Percentiles rank a stretch among this genome's conserved stretches.
Conservation (phyloP, 2,329 filamentous ascomycete genomes). For the Didymella segeticola region DNA sequence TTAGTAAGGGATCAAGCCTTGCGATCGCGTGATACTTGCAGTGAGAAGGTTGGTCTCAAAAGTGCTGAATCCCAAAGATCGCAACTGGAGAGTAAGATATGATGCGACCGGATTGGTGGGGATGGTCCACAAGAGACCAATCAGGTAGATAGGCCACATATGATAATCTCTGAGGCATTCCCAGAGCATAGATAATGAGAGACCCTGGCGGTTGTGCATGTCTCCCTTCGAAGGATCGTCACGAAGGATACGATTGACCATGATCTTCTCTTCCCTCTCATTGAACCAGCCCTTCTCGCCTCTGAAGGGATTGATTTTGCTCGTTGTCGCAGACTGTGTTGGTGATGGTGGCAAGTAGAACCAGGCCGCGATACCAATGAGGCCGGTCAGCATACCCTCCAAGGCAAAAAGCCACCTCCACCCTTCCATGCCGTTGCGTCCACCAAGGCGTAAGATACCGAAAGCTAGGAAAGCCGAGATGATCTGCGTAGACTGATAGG, state of each 20-base stretch:
- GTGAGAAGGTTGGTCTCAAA: slow-evolving; percentile 50
- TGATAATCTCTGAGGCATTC: slow-evolving; percentile 61
- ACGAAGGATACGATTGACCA: slow-evolving; percentile 68
- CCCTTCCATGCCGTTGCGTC: slow-evolving; percentile 58
- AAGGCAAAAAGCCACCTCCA: slow-evolving; percentile 59
- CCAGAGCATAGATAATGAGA: slow-evolving; percentile 58
- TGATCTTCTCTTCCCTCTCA: slow-evolving; percentile 72
- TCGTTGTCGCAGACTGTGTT: slow-evolving; percentile 65
- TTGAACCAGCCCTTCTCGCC: slow-evolving; percentile 71
- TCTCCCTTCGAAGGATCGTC: slow-evolving; percentile 65
- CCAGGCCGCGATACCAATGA: slow-evolving; percentile 47
- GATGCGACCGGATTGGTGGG: slow-evolving; percentile 39
- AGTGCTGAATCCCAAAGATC: slow-evolving; percentile 44
- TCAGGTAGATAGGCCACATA: slow-evolving; percentile 56
- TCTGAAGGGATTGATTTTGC: slow-evolving; percentile 54
- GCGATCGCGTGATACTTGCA: slow-evolving; percentile 17
- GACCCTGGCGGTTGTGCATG: slow-evolving; percentile 66
- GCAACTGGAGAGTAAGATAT: slow-evolving; percentile 47
- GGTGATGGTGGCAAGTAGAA: slow-evolving; percentile 60
- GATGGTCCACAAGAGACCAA: slow-evolving; percentile 48
- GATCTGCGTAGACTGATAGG: slow-evolving; percentile 65
- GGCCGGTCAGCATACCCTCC: slow-evolving; percentile 46
- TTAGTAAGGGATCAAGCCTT: background rate
- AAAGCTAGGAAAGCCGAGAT: slow-evolving; percentile 64
- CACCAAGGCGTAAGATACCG: slow-evolving; percentile 59